A percentile compares a stretch with the other conserved stretches of the same genome.
These are phyloP conservation scores for Hemileia vastatrix DNA, from an alignment of 1,284 basidiomycete species.

Conservation along the genomic window DNA sequence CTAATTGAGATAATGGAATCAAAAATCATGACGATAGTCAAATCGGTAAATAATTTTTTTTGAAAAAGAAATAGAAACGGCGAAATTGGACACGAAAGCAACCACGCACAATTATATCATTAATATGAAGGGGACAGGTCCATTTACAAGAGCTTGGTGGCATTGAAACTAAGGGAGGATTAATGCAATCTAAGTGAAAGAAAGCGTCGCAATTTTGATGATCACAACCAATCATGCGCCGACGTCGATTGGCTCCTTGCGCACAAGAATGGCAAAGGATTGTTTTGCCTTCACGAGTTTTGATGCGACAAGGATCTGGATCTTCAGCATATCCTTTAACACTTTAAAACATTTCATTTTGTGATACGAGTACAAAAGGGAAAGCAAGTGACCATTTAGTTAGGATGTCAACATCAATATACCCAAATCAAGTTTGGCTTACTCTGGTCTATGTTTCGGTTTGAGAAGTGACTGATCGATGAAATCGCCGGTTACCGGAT, in stretches of 20 bases:
- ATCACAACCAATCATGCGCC: conserved; percentile 12
- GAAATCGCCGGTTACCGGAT: conserved; percentile 8
- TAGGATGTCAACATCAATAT: too few relatives aligned
- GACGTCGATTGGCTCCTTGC: conserved; percentile 3
- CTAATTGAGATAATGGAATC: background rate
- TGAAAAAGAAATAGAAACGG: too few relatives aligned
- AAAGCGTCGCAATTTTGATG: conserved; percentile 7
- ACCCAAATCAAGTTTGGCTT: too few relatives aligned
- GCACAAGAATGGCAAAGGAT: conserved; percentile 19
- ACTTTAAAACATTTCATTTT: conserved; percentile 1
- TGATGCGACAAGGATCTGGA: conserved; percentile 17
- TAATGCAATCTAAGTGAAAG: conserved; percentile 20
- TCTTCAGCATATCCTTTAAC: conserved; percentile 18
- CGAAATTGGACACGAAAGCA: background rate
- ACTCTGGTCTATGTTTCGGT: conserved; percentile 5
- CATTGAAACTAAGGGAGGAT: conserved; percentile 18
- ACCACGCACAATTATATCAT: conserved; percentile 3
- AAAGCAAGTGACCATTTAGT: too few relatives aligned
- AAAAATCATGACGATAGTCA: background rate
- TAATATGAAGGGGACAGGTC: conserved; percentile 16
- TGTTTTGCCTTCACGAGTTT: conserved; percentile 17
- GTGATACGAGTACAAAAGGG: too few relatives aligned
- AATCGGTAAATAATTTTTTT: too few relatives aligned
- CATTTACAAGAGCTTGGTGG: conserved; percentile 10
- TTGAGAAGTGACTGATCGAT: conserved; percentile 4